Evolutionary conservation across 352 stramenopile species (phyloP).

Genomic region (Globisporangium cylindrosporum): DNA sequence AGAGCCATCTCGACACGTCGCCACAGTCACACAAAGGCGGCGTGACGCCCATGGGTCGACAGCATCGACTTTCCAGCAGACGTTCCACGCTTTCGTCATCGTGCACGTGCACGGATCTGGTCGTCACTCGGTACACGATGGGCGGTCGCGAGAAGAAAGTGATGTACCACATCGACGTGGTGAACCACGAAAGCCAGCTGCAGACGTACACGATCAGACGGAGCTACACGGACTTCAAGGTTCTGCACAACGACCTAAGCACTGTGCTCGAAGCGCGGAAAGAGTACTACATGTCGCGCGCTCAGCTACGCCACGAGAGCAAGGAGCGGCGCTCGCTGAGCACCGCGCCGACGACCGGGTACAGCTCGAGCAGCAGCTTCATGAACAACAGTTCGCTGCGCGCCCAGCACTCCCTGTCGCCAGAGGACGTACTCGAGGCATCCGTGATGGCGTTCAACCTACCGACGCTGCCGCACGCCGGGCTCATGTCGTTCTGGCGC

Average conservation of each 20-base stretch:
- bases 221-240: slow-evolving; percentile 83
- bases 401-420: slow-evolving; percentile 17
- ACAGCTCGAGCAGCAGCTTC: slow-evolving; percentile 2
- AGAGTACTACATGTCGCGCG: slow-evolving; percentile 39
- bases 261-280: slow-evolving; percentile 63
- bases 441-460: slow-evolving; percentile 61
- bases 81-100: slow-evolving; percentile 42
- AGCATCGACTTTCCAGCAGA: slow-evolving; percentile 28
- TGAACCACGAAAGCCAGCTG: slow-evolving; percentile 63
- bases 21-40: slow-evolving; percentile 8
- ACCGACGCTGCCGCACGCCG: slow-evolving; percentile 66
- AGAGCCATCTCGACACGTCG: slow-evolving; percentile 9
- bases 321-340: slow-evolving; percentile 13
- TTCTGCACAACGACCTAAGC: slow-evolving; percentile 63
- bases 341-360: neutral
- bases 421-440: slow-evolving; percentile 44
- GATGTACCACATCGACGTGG: slow-evolving; percentile 88
- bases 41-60: neutral
- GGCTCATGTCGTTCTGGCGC: slow-evolving; percentile 78
- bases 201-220: slow-evolving; percentile 85
- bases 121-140: slow-evolving; percentile 72
- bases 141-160: slow-evolving; percentile 69
- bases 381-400: slow-evolving; percentile 6
- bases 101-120: slow-evolving; percentile 45
- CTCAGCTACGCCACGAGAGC: slow-evolving; percentile 16